Evolutionary conservation across 345 rosid genomes (phyloP), one percentile per base, ranked within the genome.

Genomic region (Litchi chinensis): DNA sequence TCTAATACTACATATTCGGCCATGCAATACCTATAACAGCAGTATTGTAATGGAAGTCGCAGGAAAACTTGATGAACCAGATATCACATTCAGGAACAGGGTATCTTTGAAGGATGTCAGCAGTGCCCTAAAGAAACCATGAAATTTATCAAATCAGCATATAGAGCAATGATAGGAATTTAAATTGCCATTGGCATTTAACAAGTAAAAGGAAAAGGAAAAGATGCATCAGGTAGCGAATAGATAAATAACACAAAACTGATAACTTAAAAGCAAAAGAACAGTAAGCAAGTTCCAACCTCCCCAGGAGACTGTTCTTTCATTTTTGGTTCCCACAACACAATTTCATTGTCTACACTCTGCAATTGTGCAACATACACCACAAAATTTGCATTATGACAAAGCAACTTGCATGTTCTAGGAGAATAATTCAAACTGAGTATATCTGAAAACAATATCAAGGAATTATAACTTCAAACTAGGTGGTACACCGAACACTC

Each of bases 281-380:
- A 41, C 64, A 68, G 40, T n/a, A 41, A 48, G 70, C 64, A 68
- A 80, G 65, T 70, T 65, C 84, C 78, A 75, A 95, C 99, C 97
- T 95, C 98, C 64, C 99, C 97, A 18, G 99, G 97, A 79, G 98
- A 95, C 80, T 93, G 97, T 79, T 95, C 99, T 87, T 93, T 93
- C 90, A 89, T 88, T 86, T 89, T 89, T 48, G 99, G 98, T 83
- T 92, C 98, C 98, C 99, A 95, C 77, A 93, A 84, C 80, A 91
- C 87, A 80, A 96, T 92, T 86, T 96, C 99, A 57, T 92, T 96
- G 89, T 96, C 99, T 40, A 96, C 98, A 83, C 99, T 95, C 99
- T 96, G 87, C 81, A 86, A 79, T 68, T 71, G 5, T 46, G 76
- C 77, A 74, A 64, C 59, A 77, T 3, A 77, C 66, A 43, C 70